phyloP scores from a whole-genome alignment of 208 protist species.

The Histomonas meleagridis region DNA sequence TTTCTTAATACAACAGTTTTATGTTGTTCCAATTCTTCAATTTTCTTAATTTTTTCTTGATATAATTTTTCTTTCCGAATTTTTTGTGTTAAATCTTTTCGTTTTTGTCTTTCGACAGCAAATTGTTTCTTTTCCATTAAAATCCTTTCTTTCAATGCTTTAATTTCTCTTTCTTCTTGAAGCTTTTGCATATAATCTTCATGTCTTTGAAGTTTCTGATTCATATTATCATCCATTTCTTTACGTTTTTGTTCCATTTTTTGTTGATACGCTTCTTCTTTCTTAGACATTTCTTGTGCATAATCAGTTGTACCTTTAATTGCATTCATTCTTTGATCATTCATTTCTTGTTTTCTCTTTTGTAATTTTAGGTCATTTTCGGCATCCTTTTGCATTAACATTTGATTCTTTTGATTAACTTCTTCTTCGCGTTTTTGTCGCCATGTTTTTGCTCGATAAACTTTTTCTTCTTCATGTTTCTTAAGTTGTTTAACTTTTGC shows the following conservation, averaged over 20 bases:
- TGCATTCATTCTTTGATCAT: not conserved
- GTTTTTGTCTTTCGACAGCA: not conserved
- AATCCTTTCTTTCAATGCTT: not conserved
- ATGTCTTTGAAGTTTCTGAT: not conserved
- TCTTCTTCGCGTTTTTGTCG: slow-evolving; percentile 4
- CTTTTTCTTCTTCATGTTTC: not conserved
- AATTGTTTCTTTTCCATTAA: not conserved
- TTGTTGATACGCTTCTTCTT: not conserved
- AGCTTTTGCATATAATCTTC: not conserved
- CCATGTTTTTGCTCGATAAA: not conserved
- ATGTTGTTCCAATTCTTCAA: not conserved
- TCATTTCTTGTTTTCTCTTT: not conserved
- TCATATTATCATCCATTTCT: not conserved
- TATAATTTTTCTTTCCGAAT: not conserved
- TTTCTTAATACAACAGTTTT: not conserved
- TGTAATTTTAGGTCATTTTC: not conserved
- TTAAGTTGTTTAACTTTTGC: not conserved
- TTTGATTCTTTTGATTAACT: not conserved
- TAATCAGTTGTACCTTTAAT: not conserved
- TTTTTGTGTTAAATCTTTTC: not conserved
- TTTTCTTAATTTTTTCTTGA: not conserved
- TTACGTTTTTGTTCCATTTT: not conserved
- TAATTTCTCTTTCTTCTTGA: not conserved
- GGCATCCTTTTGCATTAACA: not conserved
- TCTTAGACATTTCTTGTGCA: not conserved